phyloP scores from a whole-genome alignment of 768 basidiomycete genomes.

The Trametes elegans region DNA sequence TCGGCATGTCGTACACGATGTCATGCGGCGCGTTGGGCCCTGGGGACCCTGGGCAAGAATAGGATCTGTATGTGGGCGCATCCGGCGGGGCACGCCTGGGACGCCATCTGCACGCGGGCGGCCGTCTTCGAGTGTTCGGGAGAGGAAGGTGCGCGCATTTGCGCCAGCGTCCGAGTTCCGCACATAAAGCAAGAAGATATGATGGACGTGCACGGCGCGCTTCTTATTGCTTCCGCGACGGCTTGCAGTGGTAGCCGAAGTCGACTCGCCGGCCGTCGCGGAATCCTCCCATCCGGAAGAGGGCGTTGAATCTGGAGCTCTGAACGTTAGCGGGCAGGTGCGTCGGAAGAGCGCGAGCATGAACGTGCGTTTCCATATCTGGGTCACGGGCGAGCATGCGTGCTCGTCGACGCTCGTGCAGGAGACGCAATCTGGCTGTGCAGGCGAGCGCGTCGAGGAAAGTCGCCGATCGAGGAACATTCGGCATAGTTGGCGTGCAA shows the following conservation, averaged over 20 bases:
- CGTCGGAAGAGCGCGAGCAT: not conserved
- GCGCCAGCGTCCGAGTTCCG: not conserved
- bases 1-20: too few species aligned
- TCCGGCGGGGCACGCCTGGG: too few species aligned
- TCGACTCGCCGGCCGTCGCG: too few species aligned
- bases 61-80: too few species aligned
- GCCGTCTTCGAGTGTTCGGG: constrained; percentile 1
- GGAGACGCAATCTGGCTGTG: constrained; percentile 5
- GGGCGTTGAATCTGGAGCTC: not conserved
- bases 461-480: constrained; percentile 4
- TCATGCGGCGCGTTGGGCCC: too few species aligned
- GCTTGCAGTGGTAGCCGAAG: not conserved
- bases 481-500: constrained; percentile 1
- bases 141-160: constrained; percentile 4
- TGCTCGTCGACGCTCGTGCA: not conserved
- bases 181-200: constrained; percentile 7
- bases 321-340: not conserved
- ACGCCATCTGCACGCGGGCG: constrained; percentile 6
- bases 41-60: not conserved
- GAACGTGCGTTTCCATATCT: not conserved
- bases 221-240: constrained; percentile 8
- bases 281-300: too few species aligned
- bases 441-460: not conserved
- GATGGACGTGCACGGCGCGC: too few species aligned
- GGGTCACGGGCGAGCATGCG: not conserved